These are phyloP conservation scores for Tieghemostelium lacteum DNA, from an alignment of 78 protist genomes.

Conservation along the genomic window DNA sequence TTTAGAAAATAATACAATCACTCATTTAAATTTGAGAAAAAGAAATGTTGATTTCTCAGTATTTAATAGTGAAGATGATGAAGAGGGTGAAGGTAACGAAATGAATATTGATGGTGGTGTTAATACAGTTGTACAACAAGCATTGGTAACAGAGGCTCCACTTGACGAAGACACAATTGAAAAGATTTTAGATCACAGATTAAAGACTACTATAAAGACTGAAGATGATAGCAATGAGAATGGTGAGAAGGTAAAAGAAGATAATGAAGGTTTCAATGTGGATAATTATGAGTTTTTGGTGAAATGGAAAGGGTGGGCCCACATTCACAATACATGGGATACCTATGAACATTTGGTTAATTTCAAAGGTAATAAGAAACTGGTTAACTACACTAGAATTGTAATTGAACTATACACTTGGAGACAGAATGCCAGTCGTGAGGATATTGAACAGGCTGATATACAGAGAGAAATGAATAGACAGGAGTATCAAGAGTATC, in stretches of 20 bases:
- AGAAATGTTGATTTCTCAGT: slow-evolving; percentile 42
- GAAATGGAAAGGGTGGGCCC: slow-evolving; percentile 88
- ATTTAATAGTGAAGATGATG: slow-evolving; percentile 60
- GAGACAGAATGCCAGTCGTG: slow-evolving; percentile 74
- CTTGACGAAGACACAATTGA: slow-evolving; percentile 40
- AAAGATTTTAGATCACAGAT: slow-evolving; percentile 57
- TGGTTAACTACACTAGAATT: slow-evolving; percentile 67
- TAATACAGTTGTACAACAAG: neutral
- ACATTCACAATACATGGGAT: slow-evolving; percentile 89
- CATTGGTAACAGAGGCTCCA: slow-evolving; percentile 16
- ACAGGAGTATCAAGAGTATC: slow-evolving; percentile 67
- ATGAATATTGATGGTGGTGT: neutral
- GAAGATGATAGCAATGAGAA: neutral
- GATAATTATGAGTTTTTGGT: slow-evolving; percentile 76
- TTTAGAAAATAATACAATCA: slow-evolving; percentile 26
- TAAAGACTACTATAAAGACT: neutral
- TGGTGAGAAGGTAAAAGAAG: neutral
- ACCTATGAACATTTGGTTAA: slow-evolving; percentile 42
- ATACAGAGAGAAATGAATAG: slow-evolving; percentile 53
- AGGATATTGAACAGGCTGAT: slow-evolving; percentile 83
- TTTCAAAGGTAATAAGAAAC: slow-evolving; percentile 75
- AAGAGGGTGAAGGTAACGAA: slow-evolving; percentile 3
- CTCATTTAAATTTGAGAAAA: slow-evolving; percentile 52
- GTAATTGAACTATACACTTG: slow-evolving; percentile 41
- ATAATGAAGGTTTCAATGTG: slow-evolving; percentile 35